Evolutionary conservation across 352 stramenopile species (phyloP).

Genomic region (Globisporangium paroecandrum): DNA sequence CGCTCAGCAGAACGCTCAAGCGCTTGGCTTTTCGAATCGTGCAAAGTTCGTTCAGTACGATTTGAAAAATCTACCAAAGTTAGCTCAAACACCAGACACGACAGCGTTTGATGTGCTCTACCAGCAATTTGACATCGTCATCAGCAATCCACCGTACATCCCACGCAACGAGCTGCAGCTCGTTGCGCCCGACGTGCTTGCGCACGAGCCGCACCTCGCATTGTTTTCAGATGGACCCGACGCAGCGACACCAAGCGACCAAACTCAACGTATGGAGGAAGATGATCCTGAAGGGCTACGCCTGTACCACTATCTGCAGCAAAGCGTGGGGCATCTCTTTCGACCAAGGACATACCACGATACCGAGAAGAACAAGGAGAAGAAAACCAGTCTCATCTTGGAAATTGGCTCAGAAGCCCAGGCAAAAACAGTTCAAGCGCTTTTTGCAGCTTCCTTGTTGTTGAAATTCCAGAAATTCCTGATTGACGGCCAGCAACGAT

Average conservation of each 20-base stretch:
- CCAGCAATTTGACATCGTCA: constrained; percentile 58
- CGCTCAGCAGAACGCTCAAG: constrained; percentile 44
- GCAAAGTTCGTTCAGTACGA: constrained; percentile 34
- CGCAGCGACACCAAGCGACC: background rate
- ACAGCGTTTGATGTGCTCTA: constrained; percentile 16
- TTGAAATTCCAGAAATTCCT: constrained; percentile 35
- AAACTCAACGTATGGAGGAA: background rate
- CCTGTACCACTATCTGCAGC: constrained; percentile 47
- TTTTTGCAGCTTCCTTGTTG: constrained; percentile 27
- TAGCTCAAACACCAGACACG: background rate
- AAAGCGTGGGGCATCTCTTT: constrained; percentile 37
- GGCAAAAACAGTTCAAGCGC: constrained; percentile 32
- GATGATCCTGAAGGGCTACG: constrained; percentile 34
- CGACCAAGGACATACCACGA: background rate
- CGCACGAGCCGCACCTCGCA: constrained; percentile 67
- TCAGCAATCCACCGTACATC: constrained; percentile 80
- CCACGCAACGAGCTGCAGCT: constrained; percentile 45
- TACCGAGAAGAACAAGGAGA: background rate
- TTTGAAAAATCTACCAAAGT: constrained; percentile 21
- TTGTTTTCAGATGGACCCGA: constrained; percentile 57
- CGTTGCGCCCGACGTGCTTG: constrained; percentile 53
- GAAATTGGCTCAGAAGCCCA: constrained; percentile 62
- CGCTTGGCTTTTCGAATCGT: constrained; percentile 15
- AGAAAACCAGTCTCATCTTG: constrained; percentile 28
- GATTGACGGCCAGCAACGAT: constrained; percentile 33